phyloP scores from a whole-genome alignment of 768 basidiomycete genomes.

The Amylocystis lapponica region DNA sequence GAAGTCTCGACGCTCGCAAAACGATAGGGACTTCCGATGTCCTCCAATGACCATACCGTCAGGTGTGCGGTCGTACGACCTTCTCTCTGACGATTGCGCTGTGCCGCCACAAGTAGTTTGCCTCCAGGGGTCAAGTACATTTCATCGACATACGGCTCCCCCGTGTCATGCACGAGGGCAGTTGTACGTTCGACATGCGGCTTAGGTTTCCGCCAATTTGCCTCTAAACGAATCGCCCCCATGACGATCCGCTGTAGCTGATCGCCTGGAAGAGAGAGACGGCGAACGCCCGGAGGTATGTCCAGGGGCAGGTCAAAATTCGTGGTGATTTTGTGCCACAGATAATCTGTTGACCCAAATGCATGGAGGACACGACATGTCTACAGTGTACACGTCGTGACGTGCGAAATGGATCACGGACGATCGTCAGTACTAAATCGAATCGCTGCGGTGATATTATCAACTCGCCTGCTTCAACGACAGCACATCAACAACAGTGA shows the following conservation, averaged over 20 bases:
- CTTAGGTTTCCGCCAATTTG: slow-evolving; percentile 39
- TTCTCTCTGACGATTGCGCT: slow-evolving; percentile 25
- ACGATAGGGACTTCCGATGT: slow-evolving; percentile 20
- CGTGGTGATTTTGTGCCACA: slow-evolving; percentile 43
- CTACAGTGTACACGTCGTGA: slow-evolving; percentile 24
- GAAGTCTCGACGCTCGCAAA: slow-evolving; percentile 19
- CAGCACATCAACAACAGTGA: slow-evolving; percentile 39
- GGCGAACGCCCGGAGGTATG: slow-evolving; percentile 29
- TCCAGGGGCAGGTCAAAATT: slow-evolving; percentile 35
- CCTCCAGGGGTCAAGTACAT: slow-evolving; percentile 44
- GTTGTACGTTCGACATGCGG: slow-evolving; percentile 32
- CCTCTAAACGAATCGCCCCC: slow-evolving; percentile 42
- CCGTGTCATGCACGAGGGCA: slow-evolving; percentile 27
- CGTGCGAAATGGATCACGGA: background rate
- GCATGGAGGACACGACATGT: slow-evolving; percentile 56
- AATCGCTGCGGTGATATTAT: slow-evolving; percentile 1
- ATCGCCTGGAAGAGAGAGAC: slow-evolving; percentile 30
- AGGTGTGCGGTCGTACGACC: slow-evolving; percentile 30
- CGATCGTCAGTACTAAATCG: too few relatives aligned
- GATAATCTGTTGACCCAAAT: slow-evolving; percentile 44
- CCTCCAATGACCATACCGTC: slow-evolving; percentile 39
- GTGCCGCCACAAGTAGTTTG: slow-evolving; percentile 43
- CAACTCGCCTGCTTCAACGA: slow-evolving; percentile 42
- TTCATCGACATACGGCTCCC: slow-evolving; percentile 35
- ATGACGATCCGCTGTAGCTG: slow-evolving; percentile 38